A percentile compares a stretch with the other conserved stretches of the same genome.
Conservation (phyloP, 805 yeast species). For the Candida rishiriensis region DNA sequence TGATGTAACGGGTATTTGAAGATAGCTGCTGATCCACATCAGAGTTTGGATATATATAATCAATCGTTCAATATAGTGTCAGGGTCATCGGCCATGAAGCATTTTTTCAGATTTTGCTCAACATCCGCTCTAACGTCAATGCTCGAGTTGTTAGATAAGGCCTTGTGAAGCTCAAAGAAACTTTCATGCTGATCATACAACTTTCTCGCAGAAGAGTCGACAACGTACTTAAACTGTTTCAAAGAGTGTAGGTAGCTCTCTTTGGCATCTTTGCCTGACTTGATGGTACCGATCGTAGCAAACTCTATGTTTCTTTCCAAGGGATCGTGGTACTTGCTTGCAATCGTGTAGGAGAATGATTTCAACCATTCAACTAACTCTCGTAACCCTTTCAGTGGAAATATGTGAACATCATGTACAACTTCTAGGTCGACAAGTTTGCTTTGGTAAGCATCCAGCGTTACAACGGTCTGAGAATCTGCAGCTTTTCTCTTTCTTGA, state of each 20-base stretch:
- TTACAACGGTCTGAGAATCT: background rate
- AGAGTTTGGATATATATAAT: background rate
- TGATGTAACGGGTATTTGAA: too few relatives aligned
- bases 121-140: slow-evolving; percentile 39
- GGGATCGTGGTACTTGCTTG: slow-evolving; percentile 50
- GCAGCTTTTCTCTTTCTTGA: slow-evolving; percentile 5
- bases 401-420: slow-evolving; percentile 42
- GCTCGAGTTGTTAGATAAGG: slow-evolving; percentile 1
- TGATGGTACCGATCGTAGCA: slow-evolving; percentile 50
- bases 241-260: slow-evolving; percentile 48
- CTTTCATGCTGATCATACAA: slow-evolving; percentile 38
- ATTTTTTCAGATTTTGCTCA: slow-evolving; percentile 41
- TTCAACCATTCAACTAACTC: slow-evolving; percentile 51
- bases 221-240: slow-evolving; percentile 55
- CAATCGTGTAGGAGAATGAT: slow-evolving; percentile 53
- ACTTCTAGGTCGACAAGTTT: slow-evolving; percentile 44
- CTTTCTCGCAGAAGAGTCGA: slow-evolving; percentile 44
- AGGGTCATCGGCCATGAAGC: slow-evolving; percentile 50
- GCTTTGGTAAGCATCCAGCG: slow-evolving; percentile 34
- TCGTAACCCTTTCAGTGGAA: slow-evolving; percentile 41
- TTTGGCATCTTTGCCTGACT: slow-evolving; percentile 46
- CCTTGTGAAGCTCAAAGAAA: slow-evolving; percentile 23
- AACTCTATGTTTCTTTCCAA: slow-evolving; percentile 48
- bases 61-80: slow-evolving; percentile 31
- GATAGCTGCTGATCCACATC: slow-evolving; percentile 35